These are phyloP conservation scores for Syncephalastrum racemosum DNA, from an alignment of 371 early-diverging fungal genomes.

Conservation along the genomic window DNA sequence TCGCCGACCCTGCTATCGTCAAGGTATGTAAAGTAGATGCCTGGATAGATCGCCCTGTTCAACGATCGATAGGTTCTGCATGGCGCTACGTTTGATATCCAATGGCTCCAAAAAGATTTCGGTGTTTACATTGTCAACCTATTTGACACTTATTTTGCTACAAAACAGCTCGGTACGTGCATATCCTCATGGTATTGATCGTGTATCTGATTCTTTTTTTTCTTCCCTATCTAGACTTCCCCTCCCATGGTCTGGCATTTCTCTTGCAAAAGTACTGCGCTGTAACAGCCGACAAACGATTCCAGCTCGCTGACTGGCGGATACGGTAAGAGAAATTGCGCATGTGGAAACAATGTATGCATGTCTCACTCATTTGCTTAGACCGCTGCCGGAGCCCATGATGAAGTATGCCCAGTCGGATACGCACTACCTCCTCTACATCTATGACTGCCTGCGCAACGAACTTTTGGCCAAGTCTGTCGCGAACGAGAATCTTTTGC, in stretches of 20 bases:
- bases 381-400: slow-evolving; percentile 93
- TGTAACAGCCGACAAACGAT: slow-evolving; percentile 88
- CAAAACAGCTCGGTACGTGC: slow-evolving; percentile 67
- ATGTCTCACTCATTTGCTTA: slow-evolving; percentile 18
- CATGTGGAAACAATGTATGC: background rate
- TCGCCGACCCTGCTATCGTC: slow-evolving; percentile 85
- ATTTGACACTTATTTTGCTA: slow-evolving; percentile 96
- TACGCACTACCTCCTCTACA: slow-evolving; percentile 94
- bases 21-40: slow-evolving; percentile 59
- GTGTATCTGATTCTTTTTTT: background rate
- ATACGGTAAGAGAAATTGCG: slow-evolving; percentile 54
- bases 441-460: slow-evolving; percentile 90
- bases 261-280: slow-evolving; percentile 78
- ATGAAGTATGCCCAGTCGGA: slow-evolving; percentile 90
- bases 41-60: background rate
- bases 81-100: slow-evolving; percentile 95
- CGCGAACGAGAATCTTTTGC: slow-evolving; percentile 65
- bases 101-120: slow-evolving; percentile 97
- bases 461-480: slow-evolving; percentile 66
- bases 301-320: slow-evolving; percentile 98
- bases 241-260: slow-evolving; percentile 79
- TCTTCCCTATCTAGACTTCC: slow-evolving; percentile 39
- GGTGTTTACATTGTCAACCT: slow-evolving; percentile 94
- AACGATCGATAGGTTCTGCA: slow-evolving; percentile 66
- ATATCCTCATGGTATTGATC: background rate